Percentiles rank a stretch among this genome's conserved stretches.
Evolutionary conservation across 495 filamentous ascomycete species (phyloP).

Genomic region (Chaetomium cochliodes): DNA sequence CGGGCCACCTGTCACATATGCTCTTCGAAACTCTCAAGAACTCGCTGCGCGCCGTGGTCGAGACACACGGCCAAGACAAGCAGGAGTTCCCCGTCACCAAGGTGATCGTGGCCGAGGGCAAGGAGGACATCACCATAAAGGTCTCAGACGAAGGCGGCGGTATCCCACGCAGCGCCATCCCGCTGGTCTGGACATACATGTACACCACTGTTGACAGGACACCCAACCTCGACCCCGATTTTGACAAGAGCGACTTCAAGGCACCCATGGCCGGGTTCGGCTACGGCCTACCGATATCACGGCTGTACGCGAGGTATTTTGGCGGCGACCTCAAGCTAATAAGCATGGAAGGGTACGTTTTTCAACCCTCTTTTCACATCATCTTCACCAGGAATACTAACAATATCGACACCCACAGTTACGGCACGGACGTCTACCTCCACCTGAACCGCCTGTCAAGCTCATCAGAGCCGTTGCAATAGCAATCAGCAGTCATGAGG

Average conservation of each 20-base stretch:
- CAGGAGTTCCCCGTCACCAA: conserved; percentile 95
- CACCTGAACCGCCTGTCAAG: conserved; percentile 94
- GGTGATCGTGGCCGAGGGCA: conserved; percentile 93
- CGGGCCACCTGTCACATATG: conserved; percentile 97
- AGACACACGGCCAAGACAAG: conserved; percentile 90
- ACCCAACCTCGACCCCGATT: conserved; percentile 91
- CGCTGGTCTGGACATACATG: conserved; percentile 99
- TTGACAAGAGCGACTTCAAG: conserved; percentile 99
- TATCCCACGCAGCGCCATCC: conserved; percentile 86
- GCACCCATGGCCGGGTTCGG: conserved; percentile 99
- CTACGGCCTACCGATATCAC: conserved; percentile 89
- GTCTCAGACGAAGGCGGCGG: conserved; percentile 94
- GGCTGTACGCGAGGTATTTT: conserved; percentile 95
- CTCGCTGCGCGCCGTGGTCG: conserved; percentile 92
- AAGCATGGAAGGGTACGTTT: conserved; percentile 95
- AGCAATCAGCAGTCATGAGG: conserved; percentile 97
- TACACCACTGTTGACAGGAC: conserved; percentile 98
- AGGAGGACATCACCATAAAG: conserved; percentile 98
- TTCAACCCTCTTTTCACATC: background rate
- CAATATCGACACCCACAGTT: conserved; percentile 53
- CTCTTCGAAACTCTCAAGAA: conserved; percentile 99
- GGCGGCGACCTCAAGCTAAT: conserved; percentile 96
- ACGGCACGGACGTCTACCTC: conserved; percentile 97
- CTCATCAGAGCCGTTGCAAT: conserved; percentile 95
- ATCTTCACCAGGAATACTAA: conserved; percentile 3